Evolutionary conservation across 2,329 filamentous ascomycete genomes (phyloP).

Genomic region (Chaetomium strumarium): DNA sequence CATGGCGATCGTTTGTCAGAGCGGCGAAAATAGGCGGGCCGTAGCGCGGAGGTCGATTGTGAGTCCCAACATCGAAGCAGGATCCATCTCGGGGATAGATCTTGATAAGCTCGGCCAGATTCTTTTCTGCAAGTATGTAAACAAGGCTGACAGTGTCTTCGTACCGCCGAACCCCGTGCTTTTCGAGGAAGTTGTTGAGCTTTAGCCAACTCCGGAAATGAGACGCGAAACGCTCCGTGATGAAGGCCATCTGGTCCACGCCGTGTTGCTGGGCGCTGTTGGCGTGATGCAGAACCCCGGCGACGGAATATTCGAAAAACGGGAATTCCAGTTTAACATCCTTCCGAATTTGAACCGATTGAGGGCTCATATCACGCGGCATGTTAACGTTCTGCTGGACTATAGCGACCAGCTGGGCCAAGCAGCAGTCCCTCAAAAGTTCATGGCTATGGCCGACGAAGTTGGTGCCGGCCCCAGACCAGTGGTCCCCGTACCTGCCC

Average conservation of each 20-base stretch:
- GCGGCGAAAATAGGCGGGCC: background rate
- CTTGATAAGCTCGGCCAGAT: background rate
- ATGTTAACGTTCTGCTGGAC: too few relatives aligned
- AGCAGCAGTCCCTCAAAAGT: conserved; percentile 39
- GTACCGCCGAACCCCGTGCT: background rate
- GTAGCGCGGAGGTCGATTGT: background rate
- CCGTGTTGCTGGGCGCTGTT: conserved; percentile 8
- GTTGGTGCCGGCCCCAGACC: conserved; percentile 29
- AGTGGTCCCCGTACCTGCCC: conserved; percentile 28
- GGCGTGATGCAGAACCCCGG: conserved; percentile 37
- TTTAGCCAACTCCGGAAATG: background rate
- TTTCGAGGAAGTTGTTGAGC: background rate
- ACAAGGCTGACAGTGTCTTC: background rate
- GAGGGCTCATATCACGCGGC: too few relatives aligned
- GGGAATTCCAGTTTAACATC: conserved; percentile 28
- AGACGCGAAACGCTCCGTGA: background rate
- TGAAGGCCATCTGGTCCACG: background rate
- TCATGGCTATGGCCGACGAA: conserved; percentile 36
- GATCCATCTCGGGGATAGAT: background rate
- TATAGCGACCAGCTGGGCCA: conserved; percentile 30
- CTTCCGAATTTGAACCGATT: too few relatives aligned
- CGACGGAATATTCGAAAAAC: conserved; percentile 42
- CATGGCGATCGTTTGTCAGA: background rate
- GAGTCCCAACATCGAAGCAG: background rate
- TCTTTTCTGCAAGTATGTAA: background rate